phyloP scores from a whole-genome alignment of 2,329 filamentous ascomycete genomes.

The Shiraia sp. region DNA sequence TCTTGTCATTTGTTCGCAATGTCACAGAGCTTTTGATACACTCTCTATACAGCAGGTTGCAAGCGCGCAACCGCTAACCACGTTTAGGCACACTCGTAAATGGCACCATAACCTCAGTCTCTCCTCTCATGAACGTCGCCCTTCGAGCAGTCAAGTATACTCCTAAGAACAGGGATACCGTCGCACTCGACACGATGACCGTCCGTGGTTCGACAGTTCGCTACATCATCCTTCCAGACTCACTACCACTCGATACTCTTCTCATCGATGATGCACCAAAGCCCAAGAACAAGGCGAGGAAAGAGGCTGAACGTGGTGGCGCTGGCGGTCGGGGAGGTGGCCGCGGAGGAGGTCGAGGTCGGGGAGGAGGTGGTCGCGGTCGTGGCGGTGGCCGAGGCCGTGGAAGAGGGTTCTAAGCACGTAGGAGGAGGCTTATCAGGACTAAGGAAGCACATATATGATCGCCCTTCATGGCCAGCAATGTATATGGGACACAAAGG shows the following conservation, averaged over 20 bases:
- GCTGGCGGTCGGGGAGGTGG: slow-evolving; percentile 54
- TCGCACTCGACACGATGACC: slow-evolving; percentile 92
- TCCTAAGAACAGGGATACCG: slow-evolving; percentile 79
- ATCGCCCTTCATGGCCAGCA: slow-evolving; percentile 5
- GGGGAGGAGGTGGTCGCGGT: slow-evolving; percentile 36
- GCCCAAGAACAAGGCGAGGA: slow-evolving; percentile 99
- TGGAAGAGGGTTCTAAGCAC: slow-evolving; percentile 39
- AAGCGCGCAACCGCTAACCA: slow-evolving; percentile 3
- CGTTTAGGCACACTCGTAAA: slow-evolving; percentile 84
- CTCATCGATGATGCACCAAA: slow-evolving; percentile 96
- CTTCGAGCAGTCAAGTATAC: slow-evolving; percentile 98
- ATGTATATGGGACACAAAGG: slow-evolving; percentile 7
- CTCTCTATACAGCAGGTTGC: neutral
- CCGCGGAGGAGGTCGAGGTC: slow-evolving; percentile 52
- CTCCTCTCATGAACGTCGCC: slow-evolving; percentile 97
- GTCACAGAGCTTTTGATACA: slow-evolving; percentile 1
- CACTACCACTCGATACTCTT: slow-evolving; percentile 89
- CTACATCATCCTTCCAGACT: slow-evolving; percentile 96
- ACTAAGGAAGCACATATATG: slow-evolving; percentile 4
- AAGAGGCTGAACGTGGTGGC: slow-evolving; percentile 69
- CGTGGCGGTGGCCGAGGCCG: slow-evolving; percentile 47
- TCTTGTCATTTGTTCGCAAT: neutral
- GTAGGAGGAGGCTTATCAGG: slow-evolving; percentile 1
- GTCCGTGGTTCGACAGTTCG: slow-evolving; percentile 94
- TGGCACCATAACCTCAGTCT: slow-evolving; percentile 95